Conservation (phyloP, 2,329 filamentous ascomycete genomes). For the Epichloe scottii region DNA sequence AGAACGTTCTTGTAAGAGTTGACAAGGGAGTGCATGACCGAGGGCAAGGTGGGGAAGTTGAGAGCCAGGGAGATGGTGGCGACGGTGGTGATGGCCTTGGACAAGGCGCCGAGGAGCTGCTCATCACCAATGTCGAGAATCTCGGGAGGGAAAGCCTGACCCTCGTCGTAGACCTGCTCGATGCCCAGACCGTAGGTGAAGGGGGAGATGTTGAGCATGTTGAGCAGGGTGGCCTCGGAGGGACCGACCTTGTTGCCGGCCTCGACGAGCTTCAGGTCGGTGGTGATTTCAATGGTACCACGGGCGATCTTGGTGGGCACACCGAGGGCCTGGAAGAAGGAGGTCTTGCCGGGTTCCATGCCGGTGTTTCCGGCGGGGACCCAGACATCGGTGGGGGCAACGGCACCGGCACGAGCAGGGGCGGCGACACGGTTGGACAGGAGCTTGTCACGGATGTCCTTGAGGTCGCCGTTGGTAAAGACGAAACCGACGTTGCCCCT, state of each 20-base stretch:
- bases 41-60: slow-evolving; percentile 93
- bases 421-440: slow-evolving; percentile 95
- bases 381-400: slow-evolving; percentile 88
- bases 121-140: slow-evolving; percentile 93
- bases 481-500: slow-evolving; percentile 98
- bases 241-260: slow-evolving; percentile 87
- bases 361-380: slow-evolving; percentile 97
- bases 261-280: slow-evolving; percentile 96
- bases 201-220: slow-evolving; percentile 99
- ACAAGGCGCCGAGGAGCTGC: slow-evolving; percentile 79
- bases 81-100: slow-evolving; percentile 72
- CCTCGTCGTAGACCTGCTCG: slow-evolving; percentile 91
- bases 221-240: slow-evolving; percentile 96
- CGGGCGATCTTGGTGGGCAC: slow-evolving; percentile 99
- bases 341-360: slow-evolving; percentile 99
- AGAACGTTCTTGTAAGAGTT: slow-evolving; percentile 98
- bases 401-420: slow-evolving; percentile 91
- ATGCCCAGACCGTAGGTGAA: slow-evolving; percentile 99
- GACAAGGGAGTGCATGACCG: slow-evolving; percentile 90
- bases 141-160: slow-evolving; percentile 74
- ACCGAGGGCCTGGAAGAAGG: slow-evolving; percentile 99
- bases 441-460: slow-evolving; percentile 86
- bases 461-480: slow-evolving; percentile 97
- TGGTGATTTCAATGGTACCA: slow-evolving; percentile 99
- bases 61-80: slow-evolving; percentile 81